Evolutionary conservation across 1,139 yeast species (phyloP), one percentile per base, ranked within the genome.

Genomic region (Debaryomyces coudertii): DNA sequence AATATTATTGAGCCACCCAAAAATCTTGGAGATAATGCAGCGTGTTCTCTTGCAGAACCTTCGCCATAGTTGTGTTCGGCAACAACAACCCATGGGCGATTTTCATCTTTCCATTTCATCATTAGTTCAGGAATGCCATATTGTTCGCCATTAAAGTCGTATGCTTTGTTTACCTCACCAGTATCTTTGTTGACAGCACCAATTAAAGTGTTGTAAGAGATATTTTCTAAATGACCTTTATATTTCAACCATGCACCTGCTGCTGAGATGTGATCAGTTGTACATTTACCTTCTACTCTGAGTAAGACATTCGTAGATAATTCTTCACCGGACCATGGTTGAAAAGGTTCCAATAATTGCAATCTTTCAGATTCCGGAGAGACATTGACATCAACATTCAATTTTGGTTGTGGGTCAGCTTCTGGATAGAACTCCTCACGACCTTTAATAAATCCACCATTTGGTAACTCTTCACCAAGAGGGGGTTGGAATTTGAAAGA

Each of bases 201-300:
- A 61, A 93, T 93, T 59, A 93, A 77, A 6, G 98, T 92, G 73
- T 93, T 93, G 73, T 93, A 81, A 11, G 97, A 88, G 55, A 93
- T 93, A 70, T 93, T 93, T 66, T 92, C 97, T 60, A 93, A 78
- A 65, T 93, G 99, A 15, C 99, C 99, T 75, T 93, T 93, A 73
- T 93, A 93, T 73, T 93, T 93, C 70, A 93, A 81, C 99, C 99
- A 93, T n/a, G 86, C 95, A 63, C 99, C 99, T 30, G 99, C 99
- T 36, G 98, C 98, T 23, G 97, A 90, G 57, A 93, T 93, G 64
- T 93, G 99, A 69, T 93, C 99, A 35, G 99, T 93, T 39, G 99
- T 93, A 77, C 98, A 92, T 71, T 93, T 93, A 53, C 99, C 99
- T 72, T 90, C 92, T 44, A 92, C 97, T 72, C 92, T 93, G 61